These are phyloP conservation scores for Diaporthe sp. DNA, from an alignment of 2,329 filamentous ascomycete genomes.

Conservation along the genomic window DNA sequence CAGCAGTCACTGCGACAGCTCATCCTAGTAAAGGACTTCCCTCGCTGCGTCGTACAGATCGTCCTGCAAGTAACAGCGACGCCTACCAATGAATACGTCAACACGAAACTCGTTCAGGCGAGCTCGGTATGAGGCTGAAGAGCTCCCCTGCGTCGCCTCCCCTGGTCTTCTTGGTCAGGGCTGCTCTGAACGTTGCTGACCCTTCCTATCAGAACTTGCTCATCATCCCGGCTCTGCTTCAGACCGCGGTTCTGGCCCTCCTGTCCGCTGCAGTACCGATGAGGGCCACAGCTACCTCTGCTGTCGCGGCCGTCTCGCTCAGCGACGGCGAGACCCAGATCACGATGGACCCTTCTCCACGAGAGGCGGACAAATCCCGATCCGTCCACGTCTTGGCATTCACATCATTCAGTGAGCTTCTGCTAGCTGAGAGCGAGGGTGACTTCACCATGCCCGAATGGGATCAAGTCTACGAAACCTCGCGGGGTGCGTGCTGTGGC, in stretches of 20 bases:
- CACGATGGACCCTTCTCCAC: conserved; percentile 69
- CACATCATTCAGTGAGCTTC: conserved; percentile 76
- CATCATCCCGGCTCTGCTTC: conserved; percentile 83
- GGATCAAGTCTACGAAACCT: conserved; percentile 75
- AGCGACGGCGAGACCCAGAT: conserved; percentile 52
- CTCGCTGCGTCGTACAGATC: conserved; percentile 81
- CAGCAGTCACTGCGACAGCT: conserved; percentile 79
- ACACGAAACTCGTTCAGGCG: conserved; percentile 69
- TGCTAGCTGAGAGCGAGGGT: conserved; percentile 86
- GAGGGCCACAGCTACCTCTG: conserved; percentile 73
- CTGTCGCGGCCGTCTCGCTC: conserved; percentile 67
- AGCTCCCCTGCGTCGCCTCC: conserved; percentile 10
- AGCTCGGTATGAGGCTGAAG: conserved; percentile 61
- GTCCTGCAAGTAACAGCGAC: conserved; percentile 79
- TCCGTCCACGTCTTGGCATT: conserved; percentile 89
- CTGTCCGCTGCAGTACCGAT: conserved; percentile 87
- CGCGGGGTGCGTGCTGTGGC: conserved; percentile 72
- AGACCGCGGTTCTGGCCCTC: conserved; percentile 81
- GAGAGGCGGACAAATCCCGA: conserved; percentile 69
- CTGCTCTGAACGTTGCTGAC: conserved; percentile 38
- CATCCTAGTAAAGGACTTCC: conserved; percentile 79
- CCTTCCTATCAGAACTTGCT: conserved; percentile 71
- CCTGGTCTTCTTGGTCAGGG: conserved; percentile 13
- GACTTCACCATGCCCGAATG: conserved; percentile 80
- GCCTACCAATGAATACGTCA: conserved; percentile 74